Evolutionary conservation across 2,329 filamentous ascomycete genomes (phyloP).

Genomic region (Chrysoporthe austroafricana): DNA sequence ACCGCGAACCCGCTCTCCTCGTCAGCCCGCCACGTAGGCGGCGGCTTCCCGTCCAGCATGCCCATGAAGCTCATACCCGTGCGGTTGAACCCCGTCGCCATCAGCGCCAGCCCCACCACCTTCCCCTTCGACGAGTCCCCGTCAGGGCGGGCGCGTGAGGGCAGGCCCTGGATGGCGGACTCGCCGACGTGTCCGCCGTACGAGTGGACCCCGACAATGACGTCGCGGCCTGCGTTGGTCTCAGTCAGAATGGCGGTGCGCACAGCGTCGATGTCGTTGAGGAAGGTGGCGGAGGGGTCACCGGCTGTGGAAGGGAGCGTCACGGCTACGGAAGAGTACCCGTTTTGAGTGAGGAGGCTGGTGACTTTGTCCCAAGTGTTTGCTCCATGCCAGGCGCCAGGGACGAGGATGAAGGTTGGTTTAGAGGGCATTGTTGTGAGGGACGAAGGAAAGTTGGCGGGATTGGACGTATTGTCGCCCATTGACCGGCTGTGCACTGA

Average conservation of each 20-base stretch:
- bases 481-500: background rate
- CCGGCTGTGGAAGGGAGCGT: conserved; percentile 44
- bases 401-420: conserved; percentile 46
- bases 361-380: conserved; percentile 43
- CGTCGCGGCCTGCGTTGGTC: conserved; percentile 43
- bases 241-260: conserved; percentile 42
- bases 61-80: conserved; percentile 47
- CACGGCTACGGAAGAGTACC: conserved; percentile 41
- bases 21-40: conserved; percentile 46
- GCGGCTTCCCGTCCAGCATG: conserved; percentile 44
- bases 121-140: conserved; percentile 35
- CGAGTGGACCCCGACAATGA: conserved; percentile 53
- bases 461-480: background rate
- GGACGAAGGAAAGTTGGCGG: background rate
- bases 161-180: conserved; percentile 50
- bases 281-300: conserved; percentile 43
- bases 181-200: conserved; percentile 52
- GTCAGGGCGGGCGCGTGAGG: conserved; percentile 31
- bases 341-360: conserved; percentile 38
- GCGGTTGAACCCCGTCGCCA: conserved; percentile 48
- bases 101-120: conserved; percentile 49
- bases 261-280: conserved; percentile 46
- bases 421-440: background rate
- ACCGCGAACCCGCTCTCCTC: conserved; percentile 46
- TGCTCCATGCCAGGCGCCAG: conserved; percentile 51